Conservation (phyloP, 1,139 yeast species). For the Saccharomyces uvarum region DNA sequence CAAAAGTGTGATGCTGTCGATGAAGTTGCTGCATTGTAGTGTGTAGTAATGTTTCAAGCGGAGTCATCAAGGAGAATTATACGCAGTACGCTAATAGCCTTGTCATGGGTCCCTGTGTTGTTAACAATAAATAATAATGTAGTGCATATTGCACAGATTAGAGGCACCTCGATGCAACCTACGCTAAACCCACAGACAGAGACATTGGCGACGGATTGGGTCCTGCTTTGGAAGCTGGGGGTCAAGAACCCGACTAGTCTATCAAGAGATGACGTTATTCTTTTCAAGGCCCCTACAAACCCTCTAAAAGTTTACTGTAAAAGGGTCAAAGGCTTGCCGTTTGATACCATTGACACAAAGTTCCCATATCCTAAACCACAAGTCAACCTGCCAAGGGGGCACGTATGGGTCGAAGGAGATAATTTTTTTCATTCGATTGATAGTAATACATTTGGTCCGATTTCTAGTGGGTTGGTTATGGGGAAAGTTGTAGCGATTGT, state of each 20-base stretch:
- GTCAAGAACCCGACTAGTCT: conserved; percentile 42
- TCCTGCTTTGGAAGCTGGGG: conserved; percentile 60
- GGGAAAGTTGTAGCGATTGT: conserved; percentile 62
- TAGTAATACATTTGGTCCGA: conserved; percentile 78
- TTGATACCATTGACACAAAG: conserved; percentile 57
- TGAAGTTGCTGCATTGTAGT: not conserved
- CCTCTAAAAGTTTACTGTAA: conserved; percentile 71
- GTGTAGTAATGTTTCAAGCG: not conserved
- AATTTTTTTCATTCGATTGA: conserved; percentile 72
- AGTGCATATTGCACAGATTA: conserved; percentile 66
- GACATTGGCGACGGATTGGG: conserved; percentile 44
- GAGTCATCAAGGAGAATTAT: not conserved
- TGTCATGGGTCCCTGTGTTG: conserved; percentile 71
- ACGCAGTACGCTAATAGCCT: not conserved
- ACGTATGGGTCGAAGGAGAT: conserved; percentile 93
- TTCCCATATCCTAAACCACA: conserved; percentile 57
- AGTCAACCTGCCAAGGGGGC: conserved; percentile 65
- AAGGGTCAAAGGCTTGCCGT: conserved; percentile 66
- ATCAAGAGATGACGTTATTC: conserved; percentile 61
- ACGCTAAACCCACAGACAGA: conserved; percentile 67
- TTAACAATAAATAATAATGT: conserved; percentile 64
- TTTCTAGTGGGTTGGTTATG: conserved; percentile 65
- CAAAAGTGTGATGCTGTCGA: not conserved
- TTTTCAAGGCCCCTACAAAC: conserved; percentile 70
- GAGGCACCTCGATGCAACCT: conserved; percentile 86